Conservation (phyloP, 805 yeast genomes). For the Metschnikowia cubensis region DNA sequence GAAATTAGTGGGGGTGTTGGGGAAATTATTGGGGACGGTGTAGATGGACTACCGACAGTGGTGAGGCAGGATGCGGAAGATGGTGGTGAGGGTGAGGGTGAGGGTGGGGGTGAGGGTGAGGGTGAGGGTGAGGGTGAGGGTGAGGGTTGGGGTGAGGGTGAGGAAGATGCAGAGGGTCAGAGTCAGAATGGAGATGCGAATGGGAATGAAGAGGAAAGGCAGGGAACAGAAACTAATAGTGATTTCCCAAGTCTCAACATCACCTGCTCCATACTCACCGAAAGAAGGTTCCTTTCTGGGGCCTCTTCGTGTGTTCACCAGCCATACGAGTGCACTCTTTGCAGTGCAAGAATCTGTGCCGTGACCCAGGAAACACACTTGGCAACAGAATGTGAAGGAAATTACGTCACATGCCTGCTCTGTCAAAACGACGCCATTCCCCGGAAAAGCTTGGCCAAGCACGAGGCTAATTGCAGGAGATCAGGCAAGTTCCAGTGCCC, state of each 20-base stretch:
- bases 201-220: too few relatives aligned
- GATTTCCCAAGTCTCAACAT: too few relatives aligned
- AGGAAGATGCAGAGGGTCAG: too few relatives aligned
- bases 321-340: slow-evolving; percentile 32
- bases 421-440: slow-evolving; percentile 42
- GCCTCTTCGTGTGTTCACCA: slow-evolving; percentile 37
- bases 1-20: too few relatives aligned
- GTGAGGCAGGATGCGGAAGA: too few relatives aligned
- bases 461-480: slow-evolving; percentile 40
- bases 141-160: too few relatives aligned
- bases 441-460: slow-evolving; percentile 33
- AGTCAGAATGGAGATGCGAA: too few relatives aligned
- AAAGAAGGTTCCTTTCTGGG: slow-evolving; percentile 20
- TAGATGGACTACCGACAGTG: too few relatives aligned
- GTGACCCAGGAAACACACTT: slow-evolving; percentile 34
- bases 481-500: slow-evolving; percentile 43
- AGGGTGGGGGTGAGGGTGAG: too few relatives aligned
- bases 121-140: too few relatives aligned
- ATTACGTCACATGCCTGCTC: slow-evolving; percentile 38
- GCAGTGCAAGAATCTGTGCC: slow-evolving; percentile 27
- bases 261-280: slow-evolving; percentile 11
- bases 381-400: slow-evolving; percentile 35
- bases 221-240: neutral
- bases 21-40: too few relatives aligned
- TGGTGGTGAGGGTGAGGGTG: too few relatives aligned